phyloP scores from a whole-genome alignment of 768 basidiomycete species.

The Mycena belliarum region DNA sequence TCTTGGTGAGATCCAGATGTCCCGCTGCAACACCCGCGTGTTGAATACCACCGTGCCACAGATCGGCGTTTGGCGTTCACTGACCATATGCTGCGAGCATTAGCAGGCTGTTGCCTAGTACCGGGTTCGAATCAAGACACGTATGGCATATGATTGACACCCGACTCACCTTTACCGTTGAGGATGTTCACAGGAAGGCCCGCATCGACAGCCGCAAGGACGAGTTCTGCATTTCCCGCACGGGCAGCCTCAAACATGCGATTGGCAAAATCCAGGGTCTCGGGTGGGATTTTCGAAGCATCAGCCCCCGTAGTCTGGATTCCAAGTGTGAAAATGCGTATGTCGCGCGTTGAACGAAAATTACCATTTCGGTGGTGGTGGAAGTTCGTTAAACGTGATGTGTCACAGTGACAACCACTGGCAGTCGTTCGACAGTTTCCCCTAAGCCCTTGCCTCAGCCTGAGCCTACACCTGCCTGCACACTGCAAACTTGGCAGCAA shows the following conservation, averaged over 20 bases:
- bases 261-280: conserved; percentile 58
- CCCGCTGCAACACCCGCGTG: conserved; percentile 39
- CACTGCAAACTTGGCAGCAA: no score
- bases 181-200: conserved; percentile 75
- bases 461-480: no score
- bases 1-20: conserved; percentile 52
- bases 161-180: conserved; percentile 65
- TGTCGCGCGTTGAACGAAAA: background rate
- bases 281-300: conserved; percentile 33
- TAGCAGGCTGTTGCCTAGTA: conserved; percentile 74
- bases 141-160: background rate
- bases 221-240: conserved; percentile 49
- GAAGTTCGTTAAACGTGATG: background rate
- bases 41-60: conserved; percentile 5
- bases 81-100: conserved; percentile 71
- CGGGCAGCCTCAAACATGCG: conserved; percentile 79
- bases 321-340: background rate
- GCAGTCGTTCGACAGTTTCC: no score
- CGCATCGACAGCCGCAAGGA: conserved; percentile 63
- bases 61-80: background rate
- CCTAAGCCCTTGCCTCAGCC: no score
- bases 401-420: background rate
- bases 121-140: background rate
- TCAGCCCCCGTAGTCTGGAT: conserved; percentile 1
- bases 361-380: background rate